phyloP scores from a whole-genome alignment of 495 filamentous ascomycete species.

The Penicillium soppii region DNA sequence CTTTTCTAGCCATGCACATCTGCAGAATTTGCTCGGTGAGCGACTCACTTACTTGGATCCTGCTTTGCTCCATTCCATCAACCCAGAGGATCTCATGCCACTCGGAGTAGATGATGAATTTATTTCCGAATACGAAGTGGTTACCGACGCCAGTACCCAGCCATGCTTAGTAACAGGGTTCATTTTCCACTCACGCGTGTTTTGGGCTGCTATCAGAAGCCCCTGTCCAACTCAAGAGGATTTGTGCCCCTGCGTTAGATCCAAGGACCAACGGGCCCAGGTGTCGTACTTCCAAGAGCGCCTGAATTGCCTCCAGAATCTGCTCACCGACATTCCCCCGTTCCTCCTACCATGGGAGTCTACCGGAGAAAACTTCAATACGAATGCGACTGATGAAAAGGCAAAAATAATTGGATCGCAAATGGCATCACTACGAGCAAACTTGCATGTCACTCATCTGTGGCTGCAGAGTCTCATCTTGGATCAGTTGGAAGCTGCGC shows the following conservation, averaged over 20 bases:
- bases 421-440: slow-evolving; percentile 21
- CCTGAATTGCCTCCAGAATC: neutral
- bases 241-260: neutral
- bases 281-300: neutral
- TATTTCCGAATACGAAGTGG: slow-evolving; percentile 21
- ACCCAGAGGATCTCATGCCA: slow-evolving; percentile 21
- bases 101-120: slow-evolving; percentile 24
- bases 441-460: slow-evolving; percentile 23
- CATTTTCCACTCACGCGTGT: slow-evolving; percentile 15
- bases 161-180: slow-evolving; percentile 13
- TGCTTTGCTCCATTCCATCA: slow-evolving; percentile 13
- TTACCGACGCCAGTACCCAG: neutral
- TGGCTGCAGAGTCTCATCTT: slow-evolving; percentile 26
- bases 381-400: neutral
- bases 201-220: slow-evolving; percentile 14
- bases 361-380: neutral
- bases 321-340: neutral
- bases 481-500: slow-evolving; percentile 19
- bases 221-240: neutral
- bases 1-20: slow-evolving; percentile 13
- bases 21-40: slow-evolving; percentile 20
- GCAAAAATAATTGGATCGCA: neutral
- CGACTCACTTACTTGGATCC: slow-evolving; percentile 21
- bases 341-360: neutral
- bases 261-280: neutral